Evolutionary conservation across 495 filamentous ascomycete species (phyloP).

Genomic region (Tirmania nivea): DNA sequence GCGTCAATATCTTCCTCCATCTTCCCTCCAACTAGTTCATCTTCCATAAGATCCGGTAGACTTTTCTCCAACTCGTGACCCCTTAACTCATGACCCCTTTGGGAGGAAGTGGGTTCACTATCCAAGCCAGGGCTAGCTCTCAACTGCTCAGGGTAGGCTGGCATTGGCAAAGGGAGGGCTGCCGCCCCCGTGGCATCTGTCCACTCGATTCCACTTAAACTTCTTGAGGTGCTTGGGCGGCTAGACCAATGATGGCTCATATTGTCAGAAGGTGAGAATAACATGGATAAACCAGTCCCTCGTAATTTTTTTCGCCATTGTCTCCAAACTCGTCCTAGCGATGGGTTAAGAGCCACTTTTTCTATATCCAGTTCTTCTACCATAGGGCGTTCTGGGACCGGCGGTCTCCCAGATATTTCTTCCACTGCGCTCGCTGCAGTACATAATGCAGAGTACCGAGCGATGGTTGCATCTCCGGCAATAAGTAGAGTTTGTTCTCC

Average conservation of each 20-base stretch:
- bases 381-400: slow-evolving; percentile 28
- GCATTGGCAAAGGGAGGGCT: slow-evolving; percentile 4
- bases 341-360: slow-evolving; percentile 70
- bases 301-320: slow-evolving; percentile 78
- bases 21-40: neutral
- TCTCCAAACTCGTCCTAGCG: slow-evolving; percentile 76
- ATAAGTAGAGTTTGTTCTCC: slow-evolving; percentile 74
- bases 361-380: slow-evolving; percentile 89
- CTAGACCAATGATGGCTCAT: slow-evolving; percentile 6
- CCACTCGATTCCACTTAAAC: neutral
- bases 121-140: neutral
- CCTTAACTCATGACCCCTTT: neutral
- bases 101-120: neutral
- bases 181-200: neutral
- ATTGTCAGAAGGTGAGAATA: slow-evolving; percentile 14
- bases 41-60: neutral
- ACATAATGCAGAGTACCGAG: slow-evolving; percentile 35
- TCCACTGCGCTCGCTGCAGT: slow-evolving; percentile 26
- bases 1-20: neutral
- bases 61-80: neutral
- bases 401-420: slow-evolving; percentile 18
- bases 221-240: slow-evolving; percentile 4
- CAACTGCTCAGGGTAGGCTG: neutral
- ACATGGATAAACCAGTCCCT: slow-evolving; percentile 9
- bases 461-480: slow-evolving; percentile 72